A percentile compares a stretch with the other conserved stretches of the same genome.
Evolutionary conservation across 2,329 filamentous ascomycete species (phyloP).

Genomic region (Anthostomella pinea): DNA sequence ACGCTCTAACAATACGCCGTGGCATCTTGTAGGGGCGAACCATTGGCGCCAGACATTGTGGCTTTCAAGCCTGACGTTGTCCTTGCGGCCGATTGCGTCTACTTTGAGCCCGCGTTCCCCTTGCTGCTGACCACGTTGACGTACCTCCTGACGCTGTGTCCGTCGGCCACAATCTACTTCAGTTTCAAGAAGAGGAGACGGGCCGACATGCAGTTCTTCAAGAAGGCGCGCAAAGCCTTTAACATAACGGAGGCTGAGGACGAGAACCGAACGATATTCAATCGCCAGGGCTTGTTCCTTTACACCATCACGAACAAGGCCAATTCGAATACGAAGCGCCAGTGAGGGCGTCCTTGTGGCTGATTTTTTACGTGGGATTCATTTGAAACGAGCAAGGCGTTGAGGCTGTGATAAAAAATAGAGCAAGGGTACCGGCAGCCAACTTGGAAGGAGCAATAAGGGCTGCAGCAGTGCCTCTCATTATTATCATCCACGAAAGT

Average conservation of each 20-base stretch:
- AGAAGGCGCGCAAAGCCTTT: constrained; percentile 66
- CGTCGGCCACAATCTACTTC: constrained; percentile 66
- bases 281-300: constrained; percentile 57
- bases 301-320: constrained; percentile 46
- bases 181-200: constrained; percentile 92
- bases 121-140: constrained; percentile 76
- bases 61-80: constrained; percentile 70
- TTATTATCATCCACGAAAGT: no score
- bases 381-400: not conserved
- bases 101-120: constrained; percentile 94
- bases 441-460: not conserved
- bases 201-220: constrained; percentile 74
- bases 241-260: constrained; percentile 60
- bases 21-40: constrained; percentile 52
- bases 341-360: not conserved
- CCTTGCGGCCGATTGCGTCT: constrained; percentile 94
- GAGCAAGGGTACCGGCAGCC: not conserved
- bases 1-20: constrained; percentile 15
- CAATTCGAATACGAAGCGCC: not conserved
- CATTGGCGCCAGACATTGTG: constrained; percentile 51
- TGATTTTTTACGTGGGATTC: not conserved
- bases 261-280: constrained; percentile 56
- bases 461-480: no score
- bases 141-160: constrained; percentile 71
- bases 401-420: not conserved